Evolutionary conservation across 305 asterid genomes (phyloP).

Genomic region (Fraxinus baroniana): DNA sequence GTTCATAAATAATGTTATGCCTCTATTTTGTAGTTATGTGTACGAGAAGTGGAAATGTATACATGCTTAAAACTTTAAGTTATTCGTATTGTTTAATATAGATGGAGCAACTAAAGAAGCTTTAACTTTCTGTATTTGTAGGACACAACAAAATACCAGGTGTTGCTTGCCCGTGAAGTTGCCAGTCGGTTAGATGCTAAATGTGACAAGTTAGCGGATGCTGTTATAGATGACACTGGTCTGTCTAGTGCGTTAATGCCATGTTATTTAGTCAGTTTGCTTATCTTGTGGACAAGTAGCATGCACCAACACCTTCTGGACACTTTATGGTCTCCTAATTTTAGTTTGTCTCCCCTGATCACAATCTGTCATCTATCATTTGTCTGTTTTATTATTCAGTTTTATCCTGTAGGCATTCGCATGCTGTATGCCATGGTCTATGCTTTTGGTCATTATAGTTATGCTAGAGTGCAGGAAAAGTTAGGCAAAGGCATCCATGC

Average conservation of each 20-base stretch:
- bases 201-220: constrained; percentile 75
- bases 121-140: constrained; percentile 32
- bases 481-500: background rate
- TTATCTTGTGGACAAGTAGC: constrained; percentile 9
- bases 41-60: constrained; percentile 14
- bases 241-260: constrained; percentile 30
- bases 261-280: constrained; percentile 19
- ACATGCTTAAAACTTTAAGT: constrained; percentile 2
- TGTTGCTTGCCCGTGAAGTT: constrained; percentile 81
- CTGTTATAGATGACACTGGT: constrained; percentile 72
- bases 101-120: background rate
- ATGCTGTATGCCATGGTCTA: background rate
- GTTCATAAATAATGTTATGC: background rate
- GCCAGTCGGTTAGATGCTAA: constrained; percentile 77
- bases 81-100: constrained; percentile 10
- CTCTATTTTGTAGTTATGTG: background rate
- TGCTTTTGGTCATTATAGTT: constrained; percentile 12
- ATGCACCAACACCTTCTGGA: constrained; percentile 12
- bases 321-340: constrained; percentile 4
- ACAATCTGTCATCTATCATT: constrained; percentile 3
- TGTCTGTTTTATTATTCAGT: constrained; percentile 11
- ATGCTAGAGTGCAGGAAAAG: background rate
- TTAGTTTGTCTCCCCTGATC: constrained; percentile 10
- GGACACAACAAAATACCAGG: constrained; percentile 80
- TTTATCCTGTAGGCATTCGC: background rate